Evolutionary conservation across 2,329 filamentous ascomycete genomes (phyloP).

Genomic region (Aspergillus intermedius): DNA sequence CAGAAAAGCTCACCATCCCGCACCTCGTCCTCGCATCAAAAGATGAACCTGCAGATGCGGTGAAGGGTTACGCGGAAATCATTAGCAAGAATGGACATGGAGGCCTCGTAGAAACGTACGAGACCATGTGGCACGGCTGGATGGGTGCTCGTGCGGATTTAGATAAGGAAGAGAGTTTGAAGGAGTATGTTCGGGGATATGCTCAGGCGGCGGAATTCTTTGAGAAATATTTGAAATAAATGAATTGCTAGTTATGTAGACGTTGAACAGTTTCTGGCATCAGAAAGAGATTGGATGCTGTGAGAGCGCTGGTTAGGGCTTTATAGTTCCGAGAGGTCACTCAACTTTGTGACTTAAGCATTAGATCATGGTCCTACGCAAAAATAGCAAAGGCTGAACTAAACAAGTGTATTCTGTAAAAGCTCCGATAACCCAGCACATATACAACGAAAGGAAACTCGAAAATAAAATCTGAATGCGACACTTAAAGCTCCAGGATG

Average conservation of each 20-base stretch:
- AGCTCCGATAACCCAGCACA: too few species aligned
- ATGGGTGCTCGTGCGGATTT: slow-evolving; percentile 63
- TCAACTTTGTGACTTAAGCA: too few species aligned
- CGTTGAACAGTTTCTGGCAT: too few species aligned
- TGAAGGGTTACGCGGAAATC: slow-evolving; percentile 47
- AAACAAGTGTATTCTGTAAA: too few species aligned
- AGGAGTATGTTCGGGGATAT: slow-evolving; percentile 54
- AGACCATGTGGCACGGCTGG: slow-evolving; percentile 65
- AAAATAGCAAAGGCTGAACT: too few species aligned
- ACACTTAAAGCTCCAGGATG: too few species aligned
- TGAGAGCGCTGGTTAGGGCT: too few species aligned
- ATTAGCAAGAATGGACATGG: slow-evolving; percentile 47
- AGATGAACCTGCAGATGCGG: slow-evolving; percentile 54
- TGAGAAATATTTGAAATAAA: slow-evolving; percentile 13
- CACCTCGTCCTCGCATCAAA: slow-evolving; percentile 58
- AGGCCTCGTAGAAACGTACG: slow-evolving; percentile 58
- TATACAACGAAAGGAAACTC: background rate
- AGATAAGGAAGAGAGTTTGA: slow-evolving; percentile 48
- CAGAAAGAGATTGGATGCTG: too few species aligned
- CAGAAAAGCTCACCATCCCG: slow-evolving; percentile 54
- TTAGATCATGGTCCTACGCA: too few species aligned
- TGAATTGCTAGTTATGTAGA: background rate
- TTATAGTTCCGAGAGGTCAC: too few species aligned
- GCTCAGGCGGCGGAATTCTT: slow-evolving; percentile 19
- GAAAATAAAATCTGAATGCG: slow-evolving; percentile 8